These are phyloP conservation scores for Leishmania gerbilli DNA, from an alignment of 208 protist genomes.

Conservation along the genomic window DNA sequence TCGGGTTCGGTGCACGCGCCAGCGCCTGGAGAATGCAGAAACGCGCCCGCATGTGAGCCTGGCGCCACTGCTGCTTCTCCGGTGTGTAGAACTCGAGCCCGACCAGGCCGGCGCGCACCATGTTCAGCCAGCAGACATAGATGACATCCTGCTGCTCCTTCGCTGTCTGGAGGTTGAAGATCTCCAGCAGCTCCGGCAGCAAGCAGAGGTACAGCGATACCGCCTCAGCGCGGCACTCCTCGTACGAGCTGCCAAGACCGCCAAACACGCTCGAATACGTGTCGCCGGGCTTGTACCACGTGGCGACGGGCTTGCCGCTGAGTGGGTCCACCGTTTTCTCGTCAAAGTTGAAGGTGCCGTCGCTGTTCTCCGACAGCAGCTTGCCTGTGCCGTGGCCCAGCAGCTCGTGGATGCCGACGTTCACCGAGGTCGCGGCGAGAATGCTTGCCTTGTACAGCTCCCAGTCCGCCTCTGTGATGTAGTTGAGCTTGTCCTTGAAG, in stretches of 20 bases:
- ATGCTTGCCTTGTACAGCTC: conserved; percentile 67
- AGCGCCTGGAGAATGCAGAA: conserved; percentile 89
- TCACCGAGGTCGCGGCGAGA: conserved; percentile 80
- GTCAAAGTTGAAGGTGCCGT: conserved; percentile 87
- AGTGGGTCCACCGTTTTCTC: conserved; percentile 65
- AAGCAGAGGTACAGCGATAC: conserved; percentile 89
- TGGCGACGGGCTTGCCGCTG: conserved; percentile 60
- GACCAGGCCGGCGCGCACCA: conserved; percentile 90
- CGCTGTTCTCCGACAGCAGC: conserved; percentile 57
- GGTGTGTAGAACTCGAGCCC: conserved; percentile 93
- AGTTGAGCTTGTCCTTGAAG: conserved; percentile 68
- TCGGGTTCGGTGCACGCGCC: conserved; percentile 46
- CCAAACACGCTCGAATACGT: conserved; percentile 89
- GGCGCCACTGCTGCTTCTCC: conserved; percentile 77
- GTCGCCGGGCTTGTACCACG: conserved; percentile 89
- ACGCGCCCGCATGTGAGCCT: conserved; percentile 93
- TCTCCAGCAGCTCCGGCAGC: conserved; percentile 54
- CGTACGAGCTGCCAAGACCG: conserved; percentile 67
- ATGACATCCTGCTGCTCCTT: conserved; percentile 49
- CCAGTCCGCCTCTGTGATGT: conserved; percentile 84
- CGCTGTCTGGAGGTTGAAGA: conserved; percentile 54
- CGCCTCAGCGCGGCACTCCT: conserved; percentile 92
- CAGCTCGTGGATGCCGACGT: conserved; percentile 94
- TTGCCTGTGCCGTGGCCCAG: conserved; percentile 94
- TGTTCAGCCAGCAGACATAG: conserved; percentile 92